Evolutionary conservation across 2,329 filamentous ascomycete genomes (phyloP).

Genomic region (Parastagonospora nodorum): DNA sequence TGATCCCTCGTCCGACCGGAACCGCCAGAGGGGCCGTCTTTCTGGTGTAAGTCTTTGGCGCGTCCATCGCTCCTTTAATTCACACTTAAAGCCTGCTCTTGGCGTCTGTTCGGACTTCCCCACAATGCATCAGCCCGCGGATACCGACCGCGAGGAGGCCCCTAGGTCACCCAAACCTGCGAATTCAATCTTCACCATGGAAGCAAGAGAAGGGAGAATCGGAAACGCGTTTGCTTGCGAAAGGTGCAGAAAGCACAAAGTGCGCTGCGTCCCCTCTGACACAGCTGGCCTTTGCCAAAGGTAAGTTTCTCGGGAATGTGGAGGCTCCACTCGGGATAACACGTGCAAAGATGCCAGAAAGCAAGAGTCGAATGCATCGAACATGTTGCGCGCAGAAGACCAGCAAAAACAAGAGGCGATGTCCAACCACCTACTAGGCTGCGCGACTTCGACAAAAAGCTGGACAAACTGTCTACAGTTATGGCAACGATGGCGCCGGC

Average conservation of each 20-base stretch:
- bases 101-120: slow-evolving; percentile 45
- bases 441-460: slow-evolving; percentile 41
- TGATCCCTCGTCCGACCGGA: slow-evolving; percentile 12
- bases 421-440: slow-evolving; percentile 33
- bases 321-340: slow-evolving; percentile 30
- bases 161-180: slow-evolving; percentile 31
- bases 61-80: slow-evolving; percentile 13
- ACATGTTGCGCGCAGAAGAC: slow-evolving; percentile 43
- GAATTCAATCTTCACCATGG: slow-evolving; percentile 37
- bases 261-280: slow-evolving; percentile 43
- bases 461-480: slow-evolving; percentile 42
- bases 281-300: slow-evolving; percentile 39
- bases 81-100: slow-evolving; percentile 28
- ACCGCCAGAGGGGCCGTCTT: slow-evolving; percentile 11
- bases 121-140: slow-evolving; percentile 36
- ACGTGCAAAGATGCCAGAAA: slow-evolving; percentile 44
- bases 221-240: slow-evolving; percentile 46
- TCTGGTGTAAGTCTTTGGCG: slow-evolving; percentile 11
- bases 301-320: slow-evolving; percentile 24
- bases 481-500: slow-evolving; percentile 34
- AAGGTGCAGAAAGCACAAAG: slow-evolving; percentile 45
- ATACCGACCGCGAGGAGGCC: slow-evolving; percentile 23
- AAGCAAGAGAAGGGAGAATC: slow-evolving; percentile 42
- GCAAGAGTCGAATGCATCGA: slow-evolving; percentile 44
- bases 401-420: slow-evolving; percentile 38